phyloP scores from a whole-genome alignment of 23 red algal genomes.

The Gracilaria domingensis region DNA sequence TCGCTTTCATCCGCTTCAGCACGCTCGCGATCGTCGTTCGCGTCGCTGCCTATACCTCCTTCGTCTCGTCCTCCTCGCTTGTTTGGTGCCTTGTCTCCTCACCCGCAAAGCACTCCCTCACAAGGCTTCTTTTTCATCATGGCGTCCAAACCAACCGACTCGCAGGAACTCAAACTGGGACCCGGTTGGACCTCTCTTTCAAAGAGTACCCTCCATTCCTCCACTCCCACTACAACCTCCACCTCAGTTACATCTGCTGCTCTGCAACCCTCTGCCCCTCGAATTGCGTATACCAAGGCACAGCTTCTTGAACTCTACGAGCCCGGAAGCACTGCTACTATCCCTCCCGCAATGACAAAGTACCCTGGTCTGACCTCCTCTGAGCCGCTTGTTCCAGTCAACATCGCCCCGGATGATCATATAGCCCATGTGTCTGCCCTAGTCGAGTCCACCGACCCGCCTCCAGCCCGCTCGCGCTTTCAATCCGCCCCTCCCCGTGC shows the following conservation, averaged over 20 bases:
- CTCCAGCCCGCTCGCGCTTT: conserved; percentile 48
- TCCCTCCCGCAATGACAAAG: conserved; percentile 69
- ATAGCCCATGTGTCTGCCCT: conserved; percentile 50
- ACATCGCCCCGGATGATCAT: conserved; percentile 70
- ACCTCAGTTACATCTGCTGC: conserved; percentile 34
- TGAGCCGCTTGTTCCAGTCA: conserved; percentile 75
- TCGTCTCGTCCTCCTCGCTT: not conserved
- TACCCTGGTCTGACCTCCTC: conserved; percentile 73
- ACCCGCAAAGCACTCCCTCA: not conserved
- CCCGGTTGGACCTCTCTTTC: conserved; percentile 75
- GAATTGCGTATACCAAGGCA: conserved; percentile 72
- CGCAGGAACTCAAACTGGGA: conserved; percentile 75
- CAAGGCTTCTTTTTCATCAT: conserved; percentile 11
- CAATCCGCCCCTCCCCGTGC: conserved; percentile 57
- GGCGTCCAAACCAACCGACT: conserved; percentile 76
- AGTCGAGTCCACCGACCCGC: conserved; percentile 20
- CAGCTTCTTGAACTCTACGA: conserved; percentile 77
- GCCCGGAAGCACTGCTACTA: conserved; percentile 43
- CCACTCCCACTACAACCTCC: conserved; percentile 17
- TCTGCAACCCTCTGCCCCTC: conserved; percentile 28
- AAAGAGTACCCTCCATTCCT: conserved; percentile 43
- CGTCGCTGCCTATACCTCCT: not conserved
- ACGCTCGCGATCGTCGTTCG: conserved; percentile 31
- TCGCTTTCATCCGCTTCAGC: conserved; percentile 27
- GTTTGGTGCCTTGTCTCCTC: not conserved